A percentile compares a stretch with the other conserved stretches of the same genome.
phyloP scores from a whole-genome alignment of 805 yeast species.

The Dipodascus geniculatus region DNA sequence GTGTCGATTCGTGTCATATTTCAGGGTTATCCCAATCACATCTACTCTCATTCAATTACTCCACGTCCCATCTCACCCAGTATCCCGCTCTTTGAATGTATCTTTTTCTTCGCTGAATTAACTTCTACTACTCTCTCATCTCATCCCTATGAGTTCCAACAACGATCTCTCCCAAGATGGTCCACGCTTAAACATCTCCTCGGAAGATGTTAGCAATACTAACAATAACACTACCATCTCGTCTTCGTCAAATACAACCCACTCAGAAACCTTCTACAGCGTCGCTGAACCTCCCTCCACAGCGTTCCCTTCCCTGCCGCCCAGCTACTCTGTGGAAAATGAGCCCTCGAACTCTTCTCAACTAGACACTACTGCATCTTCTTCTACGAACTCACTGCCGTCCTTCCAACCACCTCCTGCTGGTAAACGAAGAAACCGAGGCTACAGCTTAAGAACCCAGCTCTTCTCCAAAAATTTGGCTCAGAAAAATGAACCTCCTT shows the following conservation, averaged over 20 bases:
- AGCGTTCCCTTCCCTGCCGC: neutral
- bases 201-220: neutral
- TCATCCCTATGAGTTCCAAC: no score
- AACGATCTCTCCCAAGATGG: no score
- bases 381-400: neutral
- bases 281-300: neutral
- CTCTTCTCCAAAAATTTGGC: slow-evolving; percentile 35
- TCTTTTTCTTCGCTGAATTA: no score
- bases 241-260: neutral
- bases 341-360: neutral
- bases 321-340: neutral
- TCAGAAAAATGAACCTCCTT: slow-evolving; percentile 9
- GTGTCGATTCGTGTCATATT: no score
- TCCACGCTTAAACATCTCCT: neutral
- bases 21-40: no score
- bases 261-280: neutral
- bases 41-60: no score
- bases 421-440: slow-evolving; percentile 28
- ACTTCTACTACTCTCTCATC: no score
- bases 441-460: slow-evolving; percentile 57
- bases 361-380: neutral
- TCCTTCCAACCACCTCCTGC: neutral
- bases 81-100: no score
- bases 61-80: no score
- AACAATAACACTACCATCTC: neutral